A percentile compares a stretch with the other conserved stretches of the same genome.
phyloP scores from a whole-genome alignment of 2,329 filamentous ascomycete species.

The Neofusicoccum laricinum region DNA sequence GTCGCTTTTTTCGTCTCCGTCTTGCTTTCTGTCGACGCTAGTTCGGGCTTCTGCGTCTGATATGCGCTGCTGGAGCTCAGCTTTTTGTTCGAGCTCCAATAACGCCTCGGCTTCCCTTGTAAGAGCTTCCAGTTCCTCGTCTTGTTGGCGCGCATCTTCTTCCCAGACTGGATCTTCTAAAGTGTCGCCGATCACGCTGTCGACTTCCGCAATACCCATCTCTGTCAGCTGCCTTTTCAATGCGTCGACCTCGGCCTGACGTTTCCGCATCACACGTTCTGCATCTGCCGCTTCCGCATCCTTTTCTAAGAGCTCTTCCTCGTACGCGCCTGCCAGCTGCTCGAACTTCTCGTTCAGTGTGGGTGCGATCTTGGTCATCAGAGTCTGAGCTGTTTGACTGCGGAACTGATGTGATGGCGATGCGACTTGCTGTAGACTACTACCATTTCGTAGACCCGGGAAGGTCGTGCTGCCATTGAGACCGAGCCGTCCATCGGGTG shows the following conservation, averaged over 20 bases:
- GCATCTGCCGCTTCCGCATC: constrained; percentile 51
- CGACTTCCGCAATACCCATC: constrained; percentile 28
- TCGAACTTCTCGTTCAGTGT: constrained; percentile 48
- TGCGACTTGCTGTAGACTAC: background rate
- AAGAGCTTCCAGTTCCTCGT: constrained; percentile 36
- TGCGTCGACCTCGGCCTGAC: constrained; percentile 63
- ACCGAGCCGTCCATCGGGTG: constrained; percentile 25
- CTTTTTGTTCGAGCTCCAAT: constrained; percentile 44
- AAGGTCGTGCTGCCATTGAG: constrained; percentile 28
- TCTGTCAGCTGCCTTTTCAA: constrained; percentile 58
- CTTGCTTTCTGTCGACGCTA: background rate
- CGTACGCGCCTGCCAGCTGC: constrained; percentile 54
- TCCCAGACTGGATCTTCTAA: constrained; percentile 33
- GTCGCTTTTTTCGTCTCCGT: constrained; percentile 6
- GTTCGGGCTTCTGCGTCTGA: background rate
- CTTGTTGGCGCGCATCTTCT: constrained; percentile 33
- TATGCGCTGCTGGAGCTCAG: constrained; percentile 35
- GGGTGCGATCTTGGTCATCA: constrained; percentile 63
- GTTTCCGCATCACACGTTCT: constrained; percentile 52
- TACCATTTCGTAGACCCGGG: constrained; percentile 1
- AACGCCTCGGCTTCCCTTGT: constrained; percentile 41
- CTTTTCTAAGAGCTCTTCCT: constrained; percentile 73
- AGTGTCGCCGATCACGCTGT: constrained; percentile 53
- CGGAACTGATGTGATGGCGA: constrained; percentile 29
- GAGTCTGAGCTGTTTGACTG: constrained; percentile 51